A percentile compares a stretch with the other conserved stretches of the same genome.
Evolutionary conservation across 164 flowering plant species (phyloP).

Genomic region (Dillenia suffruticosa): DNA sequence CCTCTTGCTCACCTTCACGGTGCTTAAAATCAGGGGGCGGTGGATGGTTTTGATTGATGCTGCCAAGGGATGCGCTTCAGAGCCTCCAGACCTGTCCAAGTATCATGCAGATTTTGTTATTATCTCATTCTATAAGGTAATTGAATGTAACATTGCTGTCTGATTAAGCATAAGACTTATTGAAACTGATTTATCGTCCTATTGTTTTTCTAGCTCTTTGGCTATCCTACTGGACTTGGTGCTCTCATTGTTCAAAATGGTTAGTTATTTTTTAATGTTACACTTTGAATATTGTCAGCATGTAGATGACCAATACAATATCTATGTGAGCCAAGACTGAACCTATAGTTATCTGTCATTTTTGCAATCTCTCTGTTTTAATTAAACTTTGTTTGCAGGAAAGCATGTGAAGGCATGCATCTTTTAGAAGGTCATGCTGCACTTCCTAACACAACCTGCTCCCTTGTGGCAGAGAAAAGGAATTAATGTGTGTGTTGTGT

Average conservation of each 20-base stretch:
- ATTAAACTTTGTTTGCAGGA: too few relatives aligned
- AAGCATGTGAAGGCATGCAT: too few relatives aligned
- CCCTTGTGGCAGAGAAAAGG: too few relatives aligned
- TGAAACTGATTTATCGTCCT: neutral
- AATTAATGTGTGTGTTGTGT: too few relatives aligned
- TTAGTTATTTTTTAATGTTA: conserved; percentile 18
- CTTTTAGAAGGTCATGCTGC: too few relatives aligned
- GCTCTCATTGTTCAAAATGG: conserved; percentile 82
- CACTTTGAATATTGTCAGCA: neutral
- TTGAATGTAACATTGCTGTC: neutral
- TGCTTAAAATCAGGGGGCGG: conserved; percentile 35
- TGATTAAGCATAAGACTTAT: neutral
- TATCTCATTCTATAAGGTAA: conserved; percentile 90
- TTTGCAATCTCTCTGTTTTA: too few relatives aligned
- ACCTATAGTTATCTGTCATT: too few relatives aligned
- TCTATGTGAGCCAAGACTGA: too few relatives aligned
- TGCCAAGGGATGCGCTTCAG: conserved; percentile 91
- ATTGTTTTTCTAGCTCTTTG: conserved; percentile 58
- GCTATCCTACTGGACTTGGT: conserved; percentile 98
- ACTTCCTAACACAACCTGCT: too few relatives aligned
- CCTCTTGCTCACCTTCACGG: too few relatives aligned
- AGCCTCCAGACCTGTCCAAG: conserved; percentile 71
- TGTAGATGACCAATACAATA: too few relatives aligned
- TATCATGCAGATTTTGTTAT: conserved; percentile 90
- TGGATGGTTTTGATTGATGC: conserved; percentile 98